phyloP scores from a whole-genome alignment of 2,329 filamentous ascomycete species.

The Biscogniauxia mediterranea region DNA sequence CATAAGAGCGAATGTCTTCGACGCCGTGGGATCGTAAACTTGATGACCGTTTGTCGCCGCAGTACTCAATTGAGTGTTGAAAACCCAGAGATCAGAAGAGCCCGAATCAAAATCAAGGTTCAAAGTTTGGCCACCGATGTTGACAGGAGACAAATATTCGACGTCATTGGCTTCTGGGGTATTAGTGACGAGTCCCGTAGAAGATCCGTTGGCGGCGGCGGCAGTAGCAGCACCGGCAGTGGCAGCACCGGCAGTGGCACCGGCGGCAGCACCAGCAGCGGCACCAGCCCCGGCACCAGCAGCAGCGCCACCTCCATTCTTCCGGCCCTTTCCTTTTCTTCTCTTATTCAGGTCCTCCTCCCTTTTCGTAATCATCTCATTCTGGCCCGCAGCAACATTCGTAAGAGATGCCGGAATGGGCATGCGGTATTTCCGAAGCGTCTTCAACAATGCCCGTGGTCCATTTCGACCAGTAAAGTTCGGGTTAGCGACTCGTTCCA shows the following conservation, averaged over 20 bases:
- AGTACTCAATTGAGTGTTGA: constrained; percentile 34
- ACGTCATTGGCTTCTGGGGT: constrained; percentile 31
- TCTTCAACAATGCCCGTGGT: constrained; percentile 30
- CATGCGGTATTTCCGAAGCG: constrained; percentile 34
- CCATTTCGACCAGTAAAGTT: constrained; percentile 30
- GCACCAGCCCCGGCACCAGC: constrained; percentile 4
- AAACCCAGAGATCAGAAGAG: constrained; percentile 37
- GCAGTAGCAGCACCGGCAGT: constrained; percentile 12
- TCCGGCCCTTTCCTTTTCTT: constrained; percentile 10
- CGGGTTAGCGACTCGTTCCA: constrained; percentile 32
- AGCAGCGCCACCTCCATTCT: constrained; percentile 2
- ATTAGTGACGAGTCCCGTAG: constrained; percentile 26
- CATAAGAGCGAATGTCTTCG: constrained; percentile 30
- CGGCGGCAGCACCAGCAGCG: constrained; percentile 4
- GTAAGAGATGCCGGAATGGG: constrained; percentile 28
- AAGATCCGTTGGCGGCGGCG: constrained; percentile 16
- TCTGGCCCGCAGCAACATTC: constrained; percentile 18
- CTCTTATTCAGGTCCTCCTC: constrained; percentile 1
- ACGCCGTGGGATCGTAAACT: constrained; percentile 28
- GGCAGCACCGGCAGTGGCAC: constrained; percentile 8
- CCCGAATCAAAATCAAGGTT: constrained; percentile 37
- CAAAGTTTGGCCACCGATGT: constrained; percentile 33
- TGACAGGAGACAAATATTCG: constrained; percentile 34
- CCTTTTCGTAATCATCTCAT: constrained; percentile 30
- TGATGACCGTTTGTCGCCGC: constrained; percentile 28